A percentile compares a stretch with the other conserved stretches of the same genome.
Evolutionary conservation across 148 eudicot species (phyloP).

Genomic region (Cornus kousa): DNA sequence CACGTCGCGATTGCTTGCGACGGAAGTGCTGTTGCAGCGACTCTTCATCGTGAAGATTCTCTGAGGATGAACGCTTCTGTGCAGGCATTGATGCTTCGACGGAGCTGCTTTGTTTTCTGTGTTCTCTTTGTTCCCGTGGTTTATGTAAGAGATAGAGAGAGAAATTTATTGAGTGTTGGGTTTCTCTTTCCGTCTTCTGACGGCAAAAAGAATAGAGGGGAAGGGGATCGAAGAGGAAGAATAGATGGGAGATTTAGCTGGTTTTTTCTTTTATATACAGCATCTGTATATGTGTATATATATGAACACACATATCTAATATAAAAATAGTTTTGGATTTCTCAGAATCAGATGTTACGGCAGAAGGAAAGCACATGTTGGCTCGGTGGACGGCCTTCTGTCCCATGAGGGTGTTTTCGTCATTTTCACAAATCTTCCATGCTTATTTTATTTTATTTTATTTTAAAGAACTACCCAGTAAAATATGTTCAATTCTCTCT

Average conservation of each 20-base stretch:
- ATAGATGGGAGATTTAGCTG: constrained; percentile 8
- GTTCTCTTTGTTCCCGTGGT: background rate
- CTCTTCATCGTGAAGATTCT: constrained; percentile 13
- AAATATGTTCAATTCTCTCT: too few relatives aligned
- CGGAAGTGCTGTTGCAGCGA: constrained; percentile 17
- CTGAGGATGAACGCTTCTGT: constrained; percentile 18
- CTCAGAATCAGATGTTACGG: constrained; percentile 4
- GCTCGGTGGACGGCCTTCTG: background rate
- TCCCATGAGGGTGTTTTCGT: background rate
- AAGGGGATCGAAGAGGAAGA: background rate
- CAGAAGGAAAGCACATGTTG: constrained; percentile 4
- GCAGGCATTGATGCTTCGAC: constrained; percentile 19
- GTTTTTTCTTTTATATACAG: constrained; percentile 2
- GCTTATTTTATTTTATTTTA: background rate
- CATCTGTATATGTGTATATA: background rate
- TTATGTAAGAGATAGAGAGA: background rate
- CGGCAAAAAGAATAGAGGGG: background rate
- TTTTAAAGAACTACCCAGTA: too few relatives aligned
- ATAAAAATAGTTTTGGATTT: background rate
- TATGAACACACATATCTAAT: background rate
- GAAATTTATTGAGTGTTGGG: background rate
- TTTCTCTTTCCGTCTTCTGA: background rate
- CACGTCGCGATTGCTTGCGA: constrained; percentile 19
- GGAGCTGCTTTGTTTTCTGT: background rate
- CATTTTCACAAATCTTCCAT: background rate